A percentile compares a stretch with the other conserved stretches of the same genome.
Evolutionary conservation across 139 green algal genomes (phyloP).

Genomic region (Chlamydomonas sp.): DNA sequence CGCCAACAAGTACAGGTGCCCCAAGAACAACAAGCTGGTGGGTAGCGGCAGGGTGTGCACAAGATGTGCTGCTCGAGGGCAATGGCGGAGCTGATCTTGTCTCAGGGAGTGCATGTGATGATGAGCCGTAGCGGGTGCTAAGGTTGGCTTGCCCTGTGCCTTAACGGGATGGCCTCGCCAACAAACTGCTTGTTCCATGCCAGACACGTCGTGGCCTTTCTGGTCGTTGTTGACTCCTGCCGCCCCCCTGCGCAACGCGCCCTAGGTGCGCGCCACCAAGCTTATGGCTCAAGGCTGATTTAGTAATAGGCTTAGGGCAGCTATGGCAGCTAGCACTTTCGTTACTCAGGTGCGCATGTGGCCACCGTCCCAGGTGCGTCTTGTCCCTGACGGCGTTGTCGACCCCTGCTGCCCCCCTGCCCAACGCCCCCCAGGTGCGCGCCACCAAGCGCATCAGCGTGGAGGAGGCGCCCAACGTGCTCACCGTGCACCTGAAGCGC

Average conservation of each 20-base stretch:
- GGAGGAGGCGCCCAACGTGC: slow-evolving; percentile 82
- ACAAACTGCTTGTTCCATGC: no score
- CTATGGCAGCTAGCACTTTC: no score
- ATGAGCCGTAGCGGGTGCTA: not conserved
- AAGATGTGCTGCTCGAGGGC: not conserved
- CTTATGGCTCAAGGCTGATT: no score
- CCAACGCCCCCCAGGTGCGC: slow-evolving; percentile 53
- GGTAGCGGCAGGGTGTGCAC: not conserved
- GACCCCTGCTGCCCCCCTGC: not conserved
- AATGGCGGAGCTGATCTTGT: no score
- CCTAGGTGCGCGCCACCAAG: slow-evolving; percentile 81
- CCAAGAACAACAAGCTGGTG: slow-evolving; percentile 79
- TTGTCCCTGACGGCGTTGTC: not conserved
- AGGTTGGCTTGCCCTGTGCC: no score
- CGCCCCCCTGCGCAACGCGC: not conserved
- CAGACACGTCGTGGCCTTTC: no score
- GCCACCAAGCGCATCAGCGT: slow-evolving; percentile 88
- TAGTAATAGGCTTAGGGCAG: no score
- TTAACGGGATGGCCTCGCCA: no score
- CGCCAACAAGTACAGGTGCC: slow-evolving; percentile 91
- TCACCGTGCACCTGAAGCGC: slow-evolving; percentile 91
- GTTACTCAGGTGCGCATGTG: no score
- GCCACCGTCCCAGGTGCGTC: no score
- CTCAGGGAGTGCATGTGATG: not conserved
- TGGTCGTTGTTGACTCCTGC: not conserved